Base-by-base conservation (phyloP, 495 filamentous ascomycete genomes). In the Bombardia bombarda region DNA sequence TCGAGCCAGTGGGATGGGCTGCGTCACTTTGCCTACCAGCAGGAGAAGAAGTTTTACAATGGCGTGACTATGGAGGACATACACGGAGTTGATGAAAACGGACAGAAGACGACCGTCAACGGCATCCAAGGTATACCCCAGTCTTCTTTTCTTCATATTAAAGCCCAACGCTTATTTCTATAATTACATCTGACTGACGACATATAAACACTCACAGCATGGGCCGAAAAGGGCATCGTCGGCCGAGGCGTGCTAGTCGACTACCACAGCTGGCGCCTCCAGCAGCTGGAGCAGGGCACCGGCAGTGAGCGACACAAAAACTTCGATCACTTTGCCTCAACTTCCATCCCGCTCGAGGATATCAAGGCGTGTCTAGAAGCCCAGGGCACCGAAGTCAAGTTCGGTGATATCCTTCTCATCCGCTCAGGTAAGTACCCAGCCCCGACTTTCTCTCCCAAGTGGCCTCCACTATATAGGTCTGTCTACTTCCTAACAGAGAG, bases 201-300 rank as follows among this genome's bases (percentile, higher is more conserved):
- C 13, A 18, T 16, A 34, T 14, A 14, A 16, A 34, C 14, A 17
- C 4, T 14, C 13, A 17, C 32, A 38, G 68, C 56, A 32, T 75
- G 53, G 72, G 56, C 53, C n/a, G 62, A 56, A 52, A 65, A 59
- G 42, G 77, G 77, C 45, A 77, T 81, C 34, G 74, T 73, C 2
- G 77, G 77, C 26, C 68, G 77, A 8, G 77, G 74, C 7, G 55
- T 81, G 31, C 61, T 81, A n/a, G 49, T 80, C 18, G 77, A 81
- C 53, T 77, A 74, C 58, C 61, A 74, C 37, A 65, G 48, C 45
- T 85, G 68, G 71, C 58, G 63, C n/a, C 35, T 49, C 2, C 32
- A 49, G 8, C 55, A 61, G 13, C 32, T 50, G 23, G n/a, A 38
- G 14, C n/a, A n/a, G n/a, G n/a, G n/a, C n/a, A 13, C 26, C 2